Evolutionary conservation across 768 basidiomycete genomes (phyloP).

Genomic region (Strobilomyces confusus): DNA sequence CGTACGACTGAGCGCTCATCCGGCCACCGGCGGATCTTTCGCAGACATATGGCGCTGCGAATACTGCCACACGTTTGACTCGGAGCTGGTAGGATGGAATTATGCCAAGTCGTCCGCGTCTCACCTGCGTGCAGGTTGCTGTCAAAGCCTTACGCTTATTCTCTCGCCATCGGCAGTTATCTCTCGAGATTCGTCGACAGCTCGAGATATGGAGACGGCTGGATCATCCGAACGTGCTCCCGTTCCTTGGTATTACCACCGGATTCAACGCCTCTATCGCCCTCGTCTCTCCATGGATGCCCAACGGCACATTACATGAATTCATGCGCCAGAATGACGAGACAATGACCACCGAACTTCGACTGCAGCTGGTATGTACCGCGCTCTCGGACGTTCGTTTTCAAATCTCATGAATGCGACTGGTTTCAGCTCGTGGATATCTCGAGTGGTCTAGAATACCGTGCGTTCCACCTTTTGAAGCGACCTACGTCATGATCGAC

Average conservation of each 20-base stretch:
- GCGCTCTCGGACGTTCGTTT: neutral
- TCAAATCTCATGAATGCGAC: neutral
- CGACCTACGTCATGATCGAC: neutral
- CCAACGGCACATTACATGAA: slow-evolving; percentile 1
- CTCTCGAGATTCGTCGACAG: slow-evolving; percentile 8
- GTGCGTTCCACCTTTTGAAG: neutral
- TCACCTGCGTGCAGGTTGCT: slow-evolving; percentile 6
- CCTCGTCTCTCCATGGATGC: slow-evolving; percentile 15
- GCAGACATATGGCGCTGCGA: slow-evolving; percentile 10
- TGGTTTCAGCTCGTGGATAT: slow-evolving; percentile 12
- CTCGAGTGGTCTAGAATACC: slow-evolving; percentile 14
- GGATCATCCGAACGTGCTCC: slow-evolving; percentile 15
- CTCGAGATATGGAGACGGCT: slow-evolving; percentile 16
- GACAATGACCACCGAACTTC: neutral
- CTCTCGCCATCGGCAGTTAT: neutral
- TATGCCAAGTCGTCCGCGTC: neutral
- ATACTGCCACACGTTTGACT: slow-evolving; percentile 1
- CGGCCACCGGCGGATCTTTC: slow-evolving; percentile 3
- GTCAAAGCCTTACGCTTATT: slow-evolving; percentile 11
- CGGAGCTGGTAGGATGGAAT: slow-evolving; percentile 1
- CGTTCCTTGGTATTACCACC: slow-evolving; percentile 15
- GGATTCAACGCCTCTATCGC: slow-evolving; percentile 7
- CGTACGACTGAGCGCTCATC: neutral
- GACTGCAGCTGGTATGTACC: slow-evolving; percentile 9
- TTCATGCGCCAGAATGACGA: slow-evolving; percentile 3